Evolutionary conservation across 2,329 filamentous ascomycete species (phyloP).

Genomic region (Trichoderma koningii): DNA sequence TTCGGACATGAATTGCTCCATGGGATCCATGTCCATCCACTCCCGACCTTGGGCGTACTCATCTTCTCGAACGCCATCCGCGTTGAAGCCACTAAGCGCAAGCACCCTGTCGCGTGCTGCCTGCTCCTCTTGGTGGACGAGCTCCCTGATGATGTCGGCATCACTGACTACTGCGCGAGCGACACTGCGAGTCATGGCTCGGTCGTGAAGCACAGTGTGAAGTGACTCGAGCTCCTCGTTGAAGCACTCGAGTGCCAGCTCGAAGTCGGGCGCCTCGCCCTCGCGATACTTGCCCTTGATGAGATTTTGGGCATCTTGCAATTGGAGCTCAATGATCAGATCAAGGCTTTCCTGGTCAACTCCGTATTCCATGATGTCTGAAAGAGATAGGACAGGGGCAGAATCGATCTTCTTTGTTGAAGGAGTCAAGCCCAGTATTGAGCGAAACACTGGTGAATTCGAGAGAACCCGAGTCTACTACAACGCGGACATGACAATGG

Average conservation of each 20-base stretch:
- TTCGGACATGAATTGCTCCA: not conserved
- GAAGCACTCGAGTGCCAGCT: constrained; percentile 27
- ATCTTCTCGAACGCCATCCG: not conserved
- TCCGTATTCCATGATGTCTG: not conserved
- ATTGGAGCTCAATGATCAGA: constrained; percentile 31
- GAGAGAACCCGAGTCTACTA: not conserved
- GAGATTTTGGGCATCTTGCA: constrained; percentile 28
- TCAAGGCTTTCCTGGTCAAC: constrained; percentile 28
- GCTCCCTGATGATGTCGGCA: constrained; percentile 24
- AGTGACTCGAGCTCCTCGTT: constrained; percentile 28
- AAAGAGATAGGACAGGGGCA: not conserved
- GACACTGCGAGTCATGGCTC: constrained; percentile 30
- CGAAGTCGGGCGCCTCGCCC: constrained; percentile 25
- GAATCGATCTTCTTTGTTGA: too few relatives aligned
- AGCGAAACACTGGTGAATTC: not conserved
- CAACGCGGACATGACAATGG: not conserved
- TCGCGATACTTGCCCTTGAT: constrained; percentile 28
- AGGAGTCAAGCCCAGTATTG: not conserved
- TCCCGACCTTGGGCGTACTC: not conserved
- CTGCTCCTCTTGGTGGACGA: constrained; percentile 9
- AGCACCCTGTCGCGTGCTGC: constrained; percentile 8
- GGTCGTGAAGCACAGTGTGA: constrained; percentile 23
- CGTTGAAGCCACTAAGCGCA: not conserved
- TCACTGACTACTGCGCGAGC: constrained; percentile 28
- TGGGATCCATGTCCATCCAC: not conserved